These are phyloP conservation scores for Metschnikowia bowlesiae DNA, from an alignment of 805 yeast genomes.

Conservation along the genomic window DNA sequence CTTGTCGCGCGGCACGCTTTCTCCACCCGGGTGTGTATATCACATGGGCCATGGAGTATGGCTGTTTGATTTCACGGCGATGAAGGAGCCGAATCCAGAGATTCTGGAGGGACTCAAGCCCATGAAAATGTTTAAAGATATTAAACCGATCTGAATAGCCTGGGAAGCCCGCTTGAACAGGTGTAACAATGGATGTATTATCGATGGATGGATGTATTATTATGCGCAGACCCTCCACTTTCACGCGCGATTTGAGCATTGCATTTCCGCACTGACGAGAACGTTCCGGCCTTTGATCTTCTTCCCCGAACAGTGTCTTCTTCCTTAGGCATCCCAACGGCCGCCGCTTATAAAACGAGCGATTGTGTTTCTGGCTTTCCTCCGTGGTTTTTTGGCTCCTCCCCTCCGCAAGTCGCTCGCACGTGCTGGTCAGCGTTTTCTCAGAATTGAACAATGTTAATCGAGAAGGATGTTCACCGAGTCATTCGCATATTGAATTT, in stretches of 20 bases:
- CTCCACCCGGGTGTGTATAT: not conserved
- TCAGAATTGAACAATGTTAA: conserved; percentile 17
- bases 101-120: not conserved
- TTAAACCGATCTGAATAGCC: not conserved
- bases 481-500: conserved; percentile 26
- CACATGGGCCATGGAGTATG: not conserved
- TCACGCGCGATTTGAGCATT: conserved; percentile 1
- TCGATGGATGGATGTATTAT: not conserved
- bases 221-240: conserved; percentile 1
- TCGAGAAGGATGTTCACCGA: conserved; percentile 23
- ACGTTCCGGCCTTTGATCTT: not conserved
- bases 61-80: not conserved
- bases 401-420: not conserved
- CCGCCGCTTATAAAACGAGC: not conserved
- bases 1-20: not conserved
- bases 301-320: not conserved
- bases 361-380: not conserved
- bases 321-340: not conserved
- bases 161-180: not conserved
- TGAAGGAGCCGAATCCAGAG: too few relatives aligned
- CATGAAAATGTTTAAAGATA: not conserved
- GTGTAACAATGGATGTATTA: not conserved
- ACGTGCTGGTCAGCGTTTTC: not conserved
- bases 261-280: conserved; percentile 3
- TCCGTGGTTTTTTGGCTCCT: not conserved